Base-by-base conservation (phyloP, 129 eudicot species). In the Flaveria robusta region DNA sequence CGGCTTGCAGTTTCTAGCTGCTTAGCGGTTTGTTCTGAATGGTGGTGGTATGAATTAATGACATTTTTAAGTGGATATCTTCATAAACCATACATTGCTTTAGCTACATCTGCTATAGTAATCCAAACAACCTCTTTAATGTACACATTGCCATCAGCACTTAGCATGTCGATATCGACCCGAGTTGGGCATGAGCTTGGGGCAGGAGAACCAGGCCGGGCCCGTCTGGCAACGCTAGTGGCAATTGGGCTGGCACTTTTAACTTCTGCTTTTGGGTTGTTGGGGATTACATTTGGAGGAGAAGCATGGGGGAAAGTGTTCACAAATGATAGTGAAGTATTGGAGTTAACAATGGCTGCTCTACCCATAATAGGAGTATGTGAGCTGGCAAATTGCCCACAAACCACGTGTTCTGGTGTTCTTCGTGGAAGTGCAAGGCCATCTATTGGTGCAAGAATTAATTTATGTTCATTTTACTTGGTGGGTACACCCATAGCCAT, bases 11-110 rank as follows among this genome's bases (percentile, higher is more conserved):
- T 87, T 72, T 95, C 97, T 1, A 91, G 96, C 70, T 95, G 99
- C 64, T 74, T 95, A 64, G 90, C 88, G 6, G 94, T 95, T 73
- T 89, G 93, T 81, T 81, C 88, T 60, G 99, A 95, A 45, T 95
- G 99, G 99, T 95, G 99, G 99, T 95, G 99, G 99, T 95, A 95
- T 49, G 99, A 95, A 77, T 83, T 95, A 31, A 95, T 95, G 99
- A 95, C 92, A 29, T 76, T 95, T 74, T 65, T 91, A 37, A 90
- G 97, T 8, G 99, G 99, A 42, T 95, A 95, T 84, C 94, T 95
- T 22, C 49, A 86, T 16, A 85, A 86, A 23, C 99, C 99, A 9
- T 86, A 86, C 20, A 78, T 89, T 50, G 81, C 96, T 22, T 90
- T 95, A 7, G 97, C 99, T 68, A 80, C 99, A 71, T 83, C 99